Evolutionary conservation across 352 stramenopile species (phyloP), one percentile per base, ranked within the genome.

Genomic region (Halophytophthora polymorphica): DNA sequence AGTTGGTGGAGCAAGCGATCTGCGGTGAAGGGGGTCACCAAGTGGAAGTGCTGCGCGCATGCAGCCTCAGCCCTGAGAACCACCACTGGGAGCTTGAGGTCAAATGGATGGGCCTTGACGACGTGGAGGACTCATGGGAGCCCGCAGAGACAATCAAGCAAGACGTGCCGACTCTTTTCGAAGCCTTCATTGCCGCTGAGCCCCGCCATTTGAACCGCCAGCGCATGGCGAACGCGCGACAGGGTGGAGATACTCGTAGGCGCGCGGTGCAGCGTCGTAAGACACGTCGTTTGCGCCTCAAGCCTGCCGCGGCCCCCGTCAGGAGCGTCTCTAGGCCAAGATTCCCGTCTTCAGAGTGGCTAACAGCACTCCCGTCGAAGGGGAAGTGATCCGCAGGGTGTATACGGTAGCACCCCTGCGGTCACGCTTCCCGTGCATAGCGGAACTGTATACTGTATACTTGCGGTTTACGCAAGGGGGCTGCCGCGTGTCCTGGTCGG

Each of bases 1-100:
- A n/a, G 15, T 31, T 66, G 2, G 12, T 17, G 1, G 58, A 57
- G 13, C 51, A 57, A 10, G 51, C 37, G 3, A 54, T 53, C 42
- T 17, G 52, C n/a, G 43, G 42, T 18, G 46, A 62, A 39, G 54
- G 54, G 15, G 54, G 57, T 1, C 50, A 57, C 29, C 39, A 58
- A 4, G 22, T 54, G 1, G 52, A 60, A 22, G 25, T 12, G 2
- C 19, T 56, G 0, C 25, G 8, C 1, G 31, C 44, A 3, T 54
- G 45, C 13, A 38, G 45, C 7, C 37, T 61, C 3, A 50, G 45
- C 29, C 38, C 38, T 0, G 29, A 13, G 2, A 50, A 29, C 4
- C 45, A 54, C 14, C 21, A 17, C 0, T 50, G 53, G 39, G 53
- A 48, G 19, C 13, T 50, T 0, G 12, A 39, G 6, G 53, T 61